Conservation (phyloP, 2,329 filamentous ascomycete genomes). For the Ophiocordyceps sinensis region DNA sequence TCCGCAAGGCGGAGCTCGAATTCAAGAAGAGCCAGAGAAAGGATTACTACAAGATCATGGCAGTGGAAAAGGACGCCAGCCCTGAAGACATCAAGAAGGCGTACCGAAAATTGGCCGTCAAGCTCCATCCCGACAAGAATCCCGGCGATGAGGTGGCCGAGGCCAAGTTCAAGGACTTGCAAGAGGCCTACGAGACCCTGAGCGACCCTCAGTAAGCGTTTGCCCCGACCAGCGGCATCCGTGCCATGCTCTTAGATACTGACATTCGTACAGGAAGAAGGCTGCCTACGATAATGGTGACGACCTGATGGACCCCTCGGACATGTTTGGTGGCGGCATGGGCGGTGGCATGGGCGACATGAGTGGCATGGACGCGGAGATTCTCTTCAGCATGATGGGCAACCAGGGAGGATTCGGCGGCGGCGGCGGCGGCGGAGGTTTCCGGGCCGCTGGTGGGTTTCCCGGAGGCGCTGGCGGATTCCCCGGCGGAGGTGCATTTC, state of each 20-base stretch:
- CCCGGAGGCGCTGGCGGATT: slow-evolving; percentile 34
- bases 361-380: slow-evolving; percentile 59
- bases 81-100: slow-evolving; percentile 89
- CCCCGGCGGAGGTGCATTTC: slow-evolving; percentile 22
- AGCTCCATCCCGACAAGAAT: slow-evolving; percentile 97
- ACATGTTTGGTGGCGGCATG: slow-evolving; percentile 69
- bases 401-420: slow-evolving; percentile 29
- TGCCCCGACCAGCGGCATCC: neutral
- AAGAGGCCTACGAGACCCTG: slow-evolving; percentile 91
- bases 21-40: slow-evolving; percentile 96
- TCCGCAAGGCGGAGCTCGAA: slow-evolving; percentile 82
- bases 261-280: slow-evolving; percentile 50
- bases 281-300: slow-evolving; percentile 85
- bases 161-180: slow-evolving; percentile 92
- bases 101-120: slow-evolving; percentile 86
- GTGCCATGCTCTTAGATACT: slow-evolving; percentile 10
- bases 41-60: slow-evolving; percentile 97
- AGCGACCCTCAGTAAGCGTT: slow-evolving; percentile 75
- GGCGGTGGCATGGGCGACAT: slow-evolving; percentile 50
- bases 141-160: slow-evolving; percentile 72
- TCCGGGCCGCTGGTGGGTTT: slow-evolving; percentile 37
- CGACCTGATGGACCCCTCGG: slow-evolving; percentile 74
- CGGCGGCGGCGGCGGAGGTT: slow-evolving; percentile 20
- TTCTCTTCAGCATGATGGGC: slow-evolving; percentile 76
- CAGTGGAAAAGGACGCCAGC: slow-evolving; percentile 69